Evolutionary conservation across 495 filamentous ascomycete species (phyloP), one percentile per base, ranked within the genome.

Genomic region (Aspergillus biplanus): DNA sequence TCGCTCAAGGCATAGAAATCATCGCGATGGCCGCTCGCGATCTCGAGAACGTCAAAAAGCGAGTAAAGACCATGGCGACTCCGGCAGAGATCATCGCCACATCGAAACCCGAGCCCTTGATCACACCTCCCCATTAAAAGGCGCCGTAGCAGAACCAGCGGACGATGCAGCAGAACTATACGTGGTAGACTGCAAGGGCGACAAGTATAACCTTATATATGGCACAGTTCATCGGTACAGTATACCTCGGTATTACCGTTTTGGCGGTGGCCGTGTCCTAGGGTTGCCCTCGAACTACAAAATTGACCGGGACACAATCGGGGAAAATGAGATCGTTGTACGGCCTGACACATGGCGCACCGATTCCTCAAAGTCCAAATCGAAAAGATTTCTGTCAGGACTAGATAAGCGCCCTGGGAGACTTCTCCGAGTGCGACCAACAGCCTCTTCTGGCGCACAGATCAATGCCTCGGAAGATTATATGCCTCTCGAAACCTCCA

Each of bases 181-280:
- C 58, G 60, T 76, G n/a, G 61, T 86, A 8, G 87, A 90, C 68
- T 76, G 70, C 21, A 82, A 82, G 68, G 90, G 90, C 1, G 90
- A 92, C 69, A 74, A 72, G 15, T 75, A 82, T 52, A 90, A 86
- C 62, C 56, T 89, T 5, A 73, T 75, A 1, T 92, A 88, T 67
- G 88, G 87, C 2, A 83, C 80, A 32, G 73, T 86, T 7, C 78
- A 91, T 71, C 78, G 81, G 12, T 90, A 90, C 65, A 81, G 70
- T 49, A 71, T 89, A 21, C 87, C 89, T 1, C 54, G 65, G 32
- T 92, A 90, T 66, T 78, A 74, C 59, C 87, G 87, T 0, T 64
- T 69, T 59, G 90, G 90, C 39, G 71, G 72, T 50, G 89, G 90
- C 0, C 71, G 76, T 47, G 76, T 92, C 0, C 48, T 92, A 42